Evolutionary conservation across 179 eudicot genomes (phyloP), one percentile per base, ranked within the genome.

Genomic region (Nepenthes alata): DNA sequence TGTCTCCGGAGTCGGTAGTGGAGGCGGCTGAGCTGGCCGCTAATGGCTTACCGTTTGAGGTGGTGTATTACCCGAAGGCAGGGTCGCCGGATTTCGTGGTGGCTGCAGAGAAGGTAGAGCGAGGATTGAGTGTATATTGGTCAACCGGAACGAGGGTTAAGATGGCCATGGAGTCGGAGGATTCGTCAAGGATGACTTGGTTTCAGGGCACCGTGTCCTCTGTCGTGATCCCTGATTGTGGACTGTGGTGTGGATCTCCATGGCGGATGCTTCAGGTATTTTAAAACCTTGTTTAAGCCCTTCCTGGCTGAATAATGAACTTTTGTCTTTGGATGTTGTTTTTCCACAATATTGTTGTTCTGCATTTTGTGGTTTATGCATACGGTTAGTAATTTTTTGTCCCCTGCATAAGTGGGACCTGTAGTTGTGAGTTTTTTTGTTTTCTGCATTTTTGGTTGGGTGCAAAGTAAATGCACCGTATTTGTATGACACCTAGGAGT

Each of bases 201-300:
- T 77, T 59, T 73, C 84, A 81, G 63, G 97, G 95, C 13, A 76
- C 78, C 0, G 75, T 87, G 49, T 57, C 72, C 4, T 63, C 71
- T 2, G 78, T 69, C 38, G 58, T 54, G 36, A 54, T 50, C 59
- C 65, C 69, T 2, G 77, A 79, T 45, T 52, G 6, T n/a, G 78
- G 81, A 6, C 60, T 64, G 1, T 81, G 84, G 82, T 62, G 61
- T 11, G 75, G 79, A 47, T 83, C 97, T 45, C 69, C 72, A 2
- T 87, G 97, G 97, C 73, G 82, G 60, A 77, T 83, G 82, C 88
- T 90, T 55, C 76, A 88, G 97, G 97, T 90, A 71, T 44, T 7
- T 41, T 25, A 25, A 25, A 25, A 25, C 25, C 25, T 25, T 25
- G 25, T 25, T 41, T 41, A 41, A 4, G 8, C 6, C 8, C 8